Evolutionary conservation across 2,329 filamentous ascomycete genomes (phyloP).

Genomic region (Sporothrix mexicana): DNA sequence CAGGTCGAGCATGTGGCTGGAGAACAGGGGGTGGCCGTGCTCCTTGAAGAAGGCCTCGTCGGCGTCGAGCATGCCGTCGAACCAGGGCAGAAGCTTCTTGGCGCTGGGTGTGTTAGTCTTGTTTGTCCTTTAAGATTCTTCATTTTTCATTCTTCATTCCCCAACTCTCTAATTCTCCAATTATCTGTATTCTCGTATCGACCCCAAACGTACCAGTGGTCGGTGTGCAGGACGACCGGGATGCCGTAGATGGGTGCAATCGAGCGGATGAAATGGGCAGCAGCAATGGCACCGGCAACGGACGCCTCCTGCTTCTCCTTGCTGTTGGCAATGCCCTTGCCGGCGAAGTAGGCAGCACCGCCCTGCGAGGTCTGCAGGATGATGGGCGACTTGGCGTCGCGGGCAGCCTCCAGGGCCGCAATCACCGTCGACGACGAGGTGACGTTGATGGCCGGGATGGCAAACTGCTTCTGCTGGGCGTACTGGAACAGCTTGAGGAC

Average conservation of each 20-base stretch:
- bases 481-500: slow-evolving; percentile 79
- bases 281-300: slow-evolving; percentile 85
- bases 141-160: too few relatives aligned
- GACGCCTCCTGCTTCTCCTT: slow-evolving; percentile 91
- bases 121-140: too few relatives aligned
- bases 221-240: slow-evolving; percentile 92
- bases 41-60: slow-evolving; percentile 96
- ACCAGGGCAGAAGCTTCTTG: slow-evolving; percentile 98
- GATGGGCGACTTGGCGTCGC: slow-evolving; percentile 88
- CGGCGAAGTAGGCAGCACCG: slow-evolving; percentile 90
- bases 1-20: slow-evolving; percentile 96
- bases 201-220: slow-evolving; percentile 69
- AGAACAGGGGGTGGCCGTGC: slow-evolving; percentile 88
- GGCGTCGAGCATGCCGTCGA: slow-evolving; percentile 92
- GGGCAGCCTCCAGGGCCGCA: slow-evolving; percentile 83
- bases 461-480: slow-evolving; percentile 84
- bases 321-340: slow-evolving; percentile 82
- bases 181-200: too few relatives aligned
- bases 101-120: slow-evolving; percentile 65
- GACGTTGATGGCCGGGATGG: slow-evolving; percentile 90
- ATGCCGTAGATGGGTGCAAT: slow-evolving; percentile 87
- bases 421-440: slow-evolving; percentile 77
- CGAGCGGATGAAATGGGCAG: slow-evolving; percentile 89
- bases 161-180: too few relatives aligned
- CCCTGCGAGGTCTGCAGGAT: slow-evolving; percentile 94